Evolutionary conservation across 352 stramenopile species (phyloP).

Genomic region (Phytophthora foliorum): DNA sequence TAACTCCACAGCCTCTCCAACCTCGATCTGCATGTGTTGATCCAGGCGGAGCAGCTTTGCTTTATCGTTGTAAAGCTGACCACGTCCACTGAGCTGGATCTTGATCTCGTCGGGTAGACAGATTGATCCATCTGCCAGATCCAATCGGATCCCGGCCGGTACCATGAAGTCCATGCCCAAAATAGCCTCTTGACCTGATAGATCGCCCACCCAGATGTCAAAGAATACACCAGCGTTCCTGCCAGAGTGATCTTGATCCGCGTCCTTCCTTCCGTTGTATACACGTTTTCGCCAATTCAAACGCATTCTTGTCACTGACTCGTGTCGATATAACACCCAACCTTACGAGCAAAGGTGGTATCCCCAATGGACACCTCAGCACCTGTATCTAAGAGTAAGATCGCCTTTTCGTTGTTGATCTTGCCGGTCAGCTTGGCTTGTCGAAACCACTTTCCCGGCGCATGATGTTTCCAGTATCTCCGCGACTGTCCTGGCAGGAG

Average conservation of each 20-base stretch:
- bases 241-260: constrained; percentile 27
- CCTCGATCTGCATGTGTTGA: neutral
- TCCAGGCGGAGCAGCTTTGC: neutral
- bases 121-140: neutral
- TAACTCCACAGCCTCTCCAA: neutral
- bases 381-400: constrained; percentile 37
- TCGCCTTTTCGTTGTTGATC: constrained; percentile 26
- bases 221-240: constrained; percentile 20
- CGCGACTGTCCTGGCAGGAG: neutral
- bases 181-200: constrained; percentile 22
- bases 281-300: constrained; percentile 12
- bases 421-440: constrained; percentile 29
- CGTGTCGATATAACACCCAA: constrained; percentile 20
- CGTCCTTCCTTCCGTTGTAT: constrained; percentile 7
- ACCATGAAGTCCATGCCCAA: constrained; percentile 32
- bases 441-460: constrained; percentile 21
- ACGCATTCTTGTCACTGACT: constrained; percentile 14
- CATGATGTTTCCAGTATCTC: constrained; percentile 2
- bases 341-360: constrained; percentile 31
- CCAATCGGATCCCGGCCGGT: constrained; percentile 15
- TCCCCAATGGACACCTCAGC: constrained; percentile 31
- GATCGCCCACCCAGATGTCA: constrained; percentile 17
- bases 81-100: constrained; percentile 10
- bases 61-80: constrained; percentile 3
- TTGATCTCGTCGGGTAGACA: constrained; percentile 11